Percentiles rank a stretch among this genome's conserved stretches.
These are phyloP conservation scores for Patellifolia procumbens DNA, from an alignment of 179 eudicot species.

Conservation along the genomic window DNA sequence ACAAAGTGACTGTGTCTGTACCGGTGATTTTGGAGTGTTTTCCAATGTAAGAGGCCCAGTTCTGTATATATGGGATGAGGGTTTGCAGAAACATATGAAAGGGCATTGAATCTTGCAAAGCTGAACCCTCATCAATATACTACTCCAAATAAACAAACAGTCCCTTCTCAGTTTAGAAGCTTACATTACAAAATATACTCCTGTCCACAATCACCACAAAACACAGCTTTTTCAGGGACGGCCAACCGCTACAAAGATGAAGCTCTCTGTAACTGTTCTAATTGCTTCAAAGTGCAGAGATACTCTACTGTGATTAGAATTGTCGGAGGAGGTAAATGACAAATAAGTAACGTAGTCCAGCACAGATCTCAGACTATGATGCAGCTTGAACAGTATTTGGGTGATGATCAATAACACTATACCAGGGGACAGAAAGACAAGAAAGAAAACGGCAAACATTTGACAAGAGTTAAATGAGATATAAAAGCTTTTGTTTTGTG, in stretches of 20 bases:
- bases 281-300: neutral
- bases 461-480: neutral
- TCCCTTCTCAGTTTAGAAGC: neutral
- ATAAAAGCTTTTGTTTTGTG: neutral
- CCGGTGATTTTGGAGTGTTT: conserved; percentile 35
- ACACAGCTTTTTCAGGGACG: no score
- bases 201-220: no score
- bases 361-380: no score
- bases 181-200: no score
- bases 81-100: conserved; percentile 65
- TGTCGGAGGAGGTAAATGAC: no score
- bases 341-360: no score
- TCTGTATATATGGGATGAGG: conserved; percentile 53
- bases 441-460: neutral
- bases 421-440: neutral
- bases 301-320: no score
- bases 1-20: conserved; percentile 24
- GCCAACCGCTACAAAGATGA: neutral
- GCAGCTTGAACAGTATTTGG: neutral
- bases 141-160: neutral
- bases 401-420: neutral
- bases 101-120: conserved; percentile 67
- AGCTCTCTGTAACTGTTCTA: no score
- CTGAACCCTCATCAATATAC: conserved; percentile 56
- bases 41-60: conserved; percentile 48